Evolutionary conservation across 2,329 filamentous ascomycete genomes (phyloP), one percentile per base, ranked within the genome.

Genomic region (Cucurbitaria berberidis): DNA sequence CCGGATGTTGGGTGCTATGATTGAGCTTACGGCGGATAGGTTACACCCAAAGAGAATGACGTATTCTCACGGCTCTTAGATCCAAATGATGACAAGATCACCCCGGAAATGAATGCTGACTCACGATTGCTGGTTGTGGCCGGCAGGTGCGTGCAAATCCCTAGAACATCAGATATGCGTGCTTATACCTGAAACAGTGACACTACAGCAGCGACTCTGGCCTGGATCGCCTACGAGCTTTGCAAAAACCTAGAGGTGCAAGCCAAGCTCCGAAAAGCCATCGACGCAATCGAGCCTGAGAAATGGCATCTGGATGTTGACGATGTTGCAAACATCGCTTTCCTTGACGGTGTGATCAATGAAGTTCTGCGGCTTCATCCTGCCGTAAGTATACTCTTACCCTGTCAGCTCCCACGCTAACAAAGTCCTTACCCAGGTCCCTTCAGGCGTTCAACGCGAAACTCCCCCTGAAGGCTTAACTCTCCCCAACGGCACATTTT

Each of bases 401-500:
- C 43, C 11, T n/a, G 21, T n/a, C 43, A 18, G 27, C 15, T 19
- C 18, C 15, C 16, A 13, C 22, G 19, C 53, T 60, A 49, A 63
- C 35, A 34, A 3, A 40, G 7, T 1, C 18, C 8, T n/a, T 29
- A 27, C 16, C 4, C 15, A 66, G 54, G 69, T 75, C 2, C 67
- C 70, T 5, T 67, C 62, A 1, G 69, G 69, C 38, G 50, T 74
- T 3, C 62, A 65, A 24, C 73, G 74, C 29, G 66, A 70, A 51
- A 72, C 71, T 6, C 69, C 73, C 2, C 60, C 65, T 0, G 64
- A 67, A 48, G 74, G 73, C 34, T 53, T 75, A 22, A 67, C 63
- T 1, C 60, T 68, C 22, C 64, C 73, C 7, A 53, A 69, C 40
- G 64, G 66, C 8, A 65, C 61, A 4, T 66, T 68, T 38, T 67